Base-by-base conservation (phyloP, 305 asterid genomes). In the Fraxinus dipetala region DNA sequence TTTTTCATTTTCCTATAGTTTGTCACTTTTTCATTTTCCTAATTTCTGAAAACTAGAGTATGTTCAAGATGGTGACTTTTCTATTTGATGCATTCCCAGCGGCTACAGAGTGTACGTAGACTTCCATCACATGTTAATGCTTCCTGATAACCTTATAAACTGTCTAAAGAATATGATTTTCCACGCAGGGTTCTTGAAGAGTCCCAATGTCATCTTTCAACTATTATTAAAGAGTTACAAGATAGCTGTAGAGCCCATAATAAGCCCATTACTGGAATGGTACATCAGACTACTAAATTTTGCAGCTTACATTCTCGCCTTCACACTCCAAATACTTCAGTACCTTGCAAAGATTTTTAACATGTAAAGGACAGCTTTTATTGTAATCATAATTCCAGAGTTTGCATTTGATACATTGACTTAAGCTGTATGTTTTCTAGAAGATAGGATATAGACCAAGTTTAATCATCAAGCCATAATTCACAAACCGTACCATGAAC, bases 41-140 rank as follows among this genome's bases (percentile, higher is more conserved):
- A 7, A 10, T 79, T 73, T 48, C 78, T 13, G 51, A 81, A 45
- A 76, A 72, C 24, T 87, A 92, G 97, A 90, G 86, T 3, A 61
- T 84, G 61, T 89, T 94, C 91, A 88, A 87, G 90, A 83, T 80
- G 16, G 81, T 86, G 78, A 91, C 88, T 76, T 85, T 88, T 75
- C 32, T 90, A 28, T 91, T 92, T 73, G 95, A 93, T 72, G 90
- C 92, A 78, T 94, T 89, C 85, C 98, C 95, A 13, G 87, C 84
- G 22, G 87, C 90, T 20, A 87, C 96, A 72, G 91, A 91, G 82
- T 65, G 98, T 92, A 90, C 0, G 95, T 78, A 18, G 18, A 79
- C 79, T 79, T 73, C 76, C 80, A 20, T 78, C 32, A 36, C 45
- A 9, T 24, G 72, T 26, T 11, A 74, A 48, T 56, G 26, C 32